Percentiles rank a stretch among this genome's conserved stretches.
Evolutionary conservation across 345 rosid species (phyloP).

Genomic region (sweet orange (Citrus sinensis)): DVS_A1.0 CM039162.1:31253501-31254000

Average conservation of each 20-base stretch:
- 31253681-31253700: not conserved
- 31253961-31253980: not conserved
- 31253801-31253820: not conserved
- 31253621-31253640: not conserved
- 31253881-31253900: not conserved
- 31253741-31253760: not conserved
- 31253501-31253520: not conserved
- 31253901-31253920: not conserved
- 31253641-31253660: not conserved
- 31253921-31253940: not conserved
- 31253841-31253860: not conserved
- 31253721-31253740: not conserved
- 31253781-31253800: not conserved
- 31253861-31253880: not conserved
- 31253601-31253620: not conserved
- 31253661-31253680: not conserved
- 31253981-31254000: not conserved
- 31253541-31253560: not conserved
- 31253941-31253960: not conserved
- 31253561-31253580: not conserved
- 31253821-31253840: not conserved
- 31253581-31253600: not conserved
- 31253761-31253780: not conserved
- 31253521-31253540: not conserved
- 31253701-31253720: not conserved